A percentile compares a stretch with the other conserved stretches of the same genome.
These are phyloP conservation scores for Alternaria tenuissima DNA, from an alignment of 2,329 filamentous ascomycete species.

Conservation along the genomic window DNA sequence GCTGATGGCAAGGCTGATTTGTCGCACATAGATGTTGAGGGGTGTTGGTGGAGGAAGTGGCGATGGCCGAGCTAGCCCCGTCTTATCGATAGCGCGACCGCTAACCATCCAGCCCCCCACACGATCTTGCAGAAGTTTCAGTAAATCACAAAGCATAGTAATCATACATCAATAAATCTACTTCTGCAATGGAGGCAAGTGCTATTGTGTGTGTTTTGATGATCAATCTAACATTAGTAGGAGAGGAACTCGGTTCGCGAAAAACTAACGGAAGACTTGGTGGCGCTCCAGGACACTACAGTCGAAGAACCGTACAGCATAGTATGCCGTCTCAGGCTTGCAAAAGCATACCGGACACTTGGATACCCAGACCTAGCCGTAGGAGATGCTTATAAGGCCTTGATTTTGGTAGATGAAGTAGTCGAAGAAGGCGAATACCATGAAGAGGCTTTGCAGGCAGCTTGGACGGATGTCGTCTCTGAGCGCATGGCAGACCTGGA, in stretches of 20 bases:
- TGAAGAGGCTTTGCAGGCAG: slow-evolving; percentile 67
- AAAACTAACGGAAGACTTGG: slow-evolving; percentile 29
- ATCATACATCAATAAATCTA: background rate
- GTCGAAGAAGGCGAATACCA: slow-evolving; percentile 83
- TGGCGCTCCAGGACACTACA: slow-evolving; percentile 35
- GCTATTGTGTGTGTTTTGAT: background rate
- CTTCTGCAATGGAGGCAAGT: slow-evolving; percentile 22
- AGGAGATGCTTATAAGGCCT: slow-evolving; percentile 87
- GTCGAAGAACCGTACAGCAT: slow-evolving; percentile 50
- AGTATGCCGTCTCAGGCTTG: slow-evolving; percentile 65
- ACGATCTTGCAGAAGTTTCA: slow-evolving; percentile 12
- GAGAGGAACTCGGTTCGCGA: slow-evolving; percentile 12
- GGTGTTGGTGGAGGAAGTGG: background rate
- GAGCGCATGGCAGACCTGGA: slow-evolving; percentile 18
- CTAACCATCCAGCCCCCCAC: slow-evolving; percentile 5
- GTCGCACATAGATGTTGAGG: background rate
- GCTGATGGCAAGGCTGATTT: slow-evolving; percentile 1
- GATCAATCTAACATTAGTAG: slow-evolving; percentile 5
- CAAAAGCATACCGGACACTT: slow-evolving; percentile 73
- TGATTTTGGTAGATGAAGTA: slow-evolving; percentile 86
- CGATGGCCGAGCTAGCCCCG: slow-evolving; percentile 5
- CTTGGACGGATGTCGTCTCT: slow-evolving; percentile 48
- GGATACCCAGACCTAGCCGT: slow-evolving; percentile 90
- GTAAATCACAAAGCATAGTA: background rate
- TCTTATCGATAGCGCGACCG: slow-evolving; percentile 15